phyloP scores from a whole-genome alignment of 345 rosid species.

The Noccaea bulbosa region DNA sequence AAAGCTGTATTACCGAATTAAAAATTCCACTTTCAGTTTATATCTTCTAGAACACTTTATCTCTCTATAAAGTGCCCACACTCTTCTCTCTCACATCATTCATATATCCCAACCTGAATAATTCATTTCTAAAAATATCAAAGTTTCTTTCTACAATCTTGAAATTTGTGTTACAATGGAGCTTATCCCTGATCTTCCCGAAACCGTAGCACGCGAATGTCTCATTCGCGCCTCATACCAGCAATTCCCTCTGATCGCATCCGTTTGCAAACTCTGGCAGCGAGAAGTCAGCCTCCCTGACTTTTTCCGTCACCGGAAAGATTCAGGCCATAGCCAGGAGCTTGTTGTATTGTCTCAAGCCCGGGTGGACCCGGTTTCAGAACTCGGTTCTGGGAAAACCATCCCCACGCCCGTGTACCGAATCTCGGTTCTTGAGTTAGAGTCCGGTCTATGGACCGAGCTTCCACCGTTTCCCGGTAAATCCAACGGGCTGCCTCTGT shows the following conservation, averaged over 20 bases:
- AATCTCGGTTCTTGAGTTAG: conserved; percentile 57
- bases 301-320: conserved; percentile 51
- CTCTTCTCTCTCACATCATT: conserved; percentile 32
- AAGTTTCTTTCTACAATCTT: background rate
- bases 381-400: conserved; percentile 38
- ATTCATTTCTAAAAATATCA: background rate
- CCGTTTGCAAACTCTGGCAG: conserved; percentile 67
- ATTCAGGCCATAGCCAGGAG: conserved; percentile 46
- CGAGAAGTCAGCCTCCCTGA: conserved; percentile 53
- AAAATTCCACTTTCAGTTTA: conserved; percentile 16
- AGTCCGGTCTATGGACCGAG: conserved; percentile 59
- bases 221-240: conserved; percentile 52
- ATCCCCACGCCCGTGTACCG: conserved; percentile 47
- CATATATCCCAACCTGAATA: conserved; percentile 6
- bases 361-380: conserved; percentile 37
- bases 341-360: conserved; percentile 66
- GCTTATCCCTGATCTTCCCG: conserved; percentile 64
- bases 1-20: background rate
- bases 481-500: conserved; percentile 60
- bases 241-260: conserved; percentile 47
- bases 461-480: conserved; percentile 58
- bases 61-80: conserved; percentile 42
- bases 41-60: conserved; percentile 35
- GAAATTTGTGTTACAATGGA: conserved; percentile 47
- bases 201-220: conserved; percentile 61